Evolutionary conservation across 2,329 filamentous ascomycete species (phyloP).

Genomic region (Cercospora sesami): DNA sequence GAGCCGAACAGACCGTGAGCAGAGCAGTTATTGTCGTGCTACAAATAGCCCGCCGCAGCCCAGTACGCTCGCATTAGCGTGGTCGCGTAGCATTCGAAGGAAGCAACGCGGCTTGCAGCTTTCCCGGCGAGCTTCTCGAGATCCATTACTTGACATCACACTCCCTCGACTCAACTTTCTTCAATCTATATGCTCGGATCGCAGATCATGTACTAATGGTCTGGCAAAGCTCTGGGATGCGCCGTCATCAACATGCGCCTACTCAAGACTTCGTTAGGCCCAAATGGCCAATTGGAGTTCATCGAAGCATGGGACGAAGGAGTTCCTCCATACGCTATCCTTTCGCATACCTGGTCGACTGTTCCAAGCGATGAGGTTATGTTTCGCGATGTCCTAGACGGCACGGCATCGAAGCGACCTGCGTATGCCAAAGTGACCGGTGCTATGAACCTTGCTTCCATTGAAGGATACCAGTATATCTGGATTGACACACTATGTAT

Average conservation of each 20-base stretch:
- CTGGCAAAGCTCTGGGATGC: too few relatives aligned
- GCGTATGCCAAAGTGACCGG: background rate
- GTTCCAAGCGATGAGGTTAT: background rate
- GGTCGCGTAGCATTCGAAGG: background rate
- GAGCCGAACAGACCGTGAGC: too few relatives aligned
- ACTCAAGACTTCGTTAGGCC: background rate
- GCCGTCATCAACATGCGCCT: background rate
- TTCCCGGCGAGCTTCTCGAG: too few relatives aligned
- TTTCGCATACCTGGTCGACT: background rate
- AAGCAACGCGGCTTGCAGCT: too few relatives aligned
- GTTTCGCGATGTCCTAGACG: background rate
- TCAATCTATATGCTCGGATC: background rate
- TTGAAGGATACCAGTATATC: background rate
- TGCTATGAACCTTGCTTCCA: background rate
- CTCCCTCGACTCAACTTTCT: too few relatives aligned
- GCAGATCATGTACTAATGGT: too few relatives aligned
- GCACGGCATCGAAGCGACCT: background rate
- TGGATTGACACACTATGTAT: background rate
- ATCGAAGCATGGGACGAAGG: background rate
- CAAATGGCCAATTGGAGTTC: background rate
- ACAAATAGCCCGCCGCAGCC: background rate
- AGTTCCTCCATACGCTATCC: background rate
- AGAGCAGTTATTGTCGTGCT: background rate
- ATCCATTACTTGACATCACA: background rate
- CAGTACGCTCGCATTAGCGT: background rate